Percentiles rank a stretch among this genome's conserved stretches.
Evolutionary conservation across 768 basidiomycete genomes (phyloP).

Genomic region (Amanita subjunquillea): DNA sequence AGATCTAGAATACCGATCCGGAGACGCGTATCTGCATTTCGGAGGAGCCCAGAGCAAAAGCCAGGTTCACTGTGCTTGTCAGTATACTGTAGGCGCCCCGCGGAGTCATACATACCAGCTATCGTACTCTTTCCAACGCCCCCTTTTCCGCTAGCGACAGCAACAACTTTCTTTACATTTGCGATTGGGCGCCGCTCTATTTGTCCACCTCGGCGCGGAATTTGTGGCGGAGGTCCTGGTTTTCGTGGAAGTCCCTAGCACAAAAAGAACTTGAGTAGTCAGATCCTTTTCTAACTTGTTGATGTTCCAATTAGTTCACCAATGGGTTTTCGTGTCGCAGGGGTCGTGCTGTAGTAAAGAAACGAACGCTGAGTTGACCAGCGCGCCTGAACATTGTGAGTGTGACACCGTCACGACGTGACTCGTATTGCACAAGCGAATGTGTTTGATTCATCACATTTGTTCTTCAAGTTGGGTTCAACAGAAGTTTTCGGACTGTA

Average conservation of each 20-base stretch:
- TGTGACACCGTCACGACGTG: neutral
- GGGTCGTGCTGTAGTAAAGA: neutral
- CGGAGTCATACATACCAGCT: slow-evolving; percentile 45
- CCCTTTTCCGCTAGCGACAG: slow-evolving; percentile 89
- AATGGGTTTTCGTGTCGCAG: slow-evolving; percentile 2
- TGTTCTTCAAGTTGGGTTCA: no score
- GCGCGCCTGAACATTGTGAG: neutral
- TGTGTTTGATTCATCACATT: no score
- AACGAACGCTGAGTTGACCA: neutral
- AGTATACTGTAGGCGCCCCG: neutral
- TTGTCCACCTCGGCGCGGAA: slow-evolving; percentile 47
- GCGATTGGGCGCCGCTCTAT: slow-evolving; percentile 48
- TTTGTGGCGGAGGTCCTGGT: slow-evolving; percentile 33
- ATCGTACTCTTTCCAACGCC: slow-evolving; percentile 95
- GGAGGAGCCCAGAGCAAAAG: slow-evolving; percentile 56
- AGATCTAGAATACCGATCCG: slow-evolving; percentile 87
- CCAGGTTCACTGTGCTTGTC: slow-evolving; percentile 57
- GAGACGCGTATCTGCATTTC: slow-evolving; percentile 24
- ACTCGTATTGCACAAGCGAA: neutral
- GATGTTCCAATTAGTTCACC: neutral
- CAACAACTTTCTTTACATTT: slow-evolving; percentile 72
- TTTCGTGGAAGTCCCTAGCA: slow-evolving; percentile 2
- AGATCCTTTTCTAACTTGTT: neutral
- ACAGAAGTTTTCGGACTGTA: no score
- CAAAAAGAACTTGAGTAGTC: neutral